Percentiles rank a stretch among this genome's conserved stretches.
Conservation (phyloP, 495 filamentous ascomycete genomes). For the Xylaria flabelliformis region DNA sequence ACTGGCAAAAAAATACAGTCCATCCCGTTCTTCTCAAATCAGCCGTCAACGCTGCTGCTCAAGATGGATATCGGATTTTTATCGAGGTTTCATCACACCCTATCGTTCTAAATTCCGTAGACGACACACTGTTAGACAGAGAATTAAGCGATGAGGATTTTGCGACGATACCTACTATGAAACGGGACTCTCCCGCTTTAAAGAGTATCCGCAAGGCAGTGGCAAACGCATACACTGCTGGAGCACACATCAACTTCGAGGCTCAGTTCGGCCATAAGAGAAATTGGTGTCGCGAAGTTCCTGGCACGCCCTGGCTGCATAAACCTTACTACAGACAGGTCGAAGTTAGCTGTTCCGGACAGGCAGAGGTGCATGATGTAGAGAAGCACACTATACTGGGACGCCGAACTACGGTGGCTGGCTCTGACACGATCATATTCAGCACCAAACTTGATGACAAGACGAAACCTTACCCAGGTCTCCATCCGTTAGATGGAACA, state of each 20-base stretch:
- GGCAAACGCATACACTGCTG: conserved; percentile 38
- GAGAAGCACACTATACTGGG: conserved; percentile 44
- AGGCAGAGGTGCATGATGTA: conserved; percentile 37
- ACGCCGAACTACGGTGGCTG: conserved; percentile 37
- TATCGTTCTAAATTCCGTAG: conserved; percentile 41
- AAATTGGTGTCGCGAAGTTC: conserved; percentile 41
- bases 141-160: conserved; percentile 23
- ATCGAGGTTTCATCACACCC: conserved; percentile 36
- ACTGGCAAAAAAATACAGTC: conserved; percentile 33
- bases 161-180: neutral
- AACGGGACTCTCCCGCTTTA: neutral
- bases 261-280: conserved; percentile 30
- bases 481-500: conserved; percentile 42
- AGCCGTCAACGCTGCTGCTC: neutral
- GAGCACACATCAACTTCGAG: conserved; percentile 40
- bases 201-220: conserved; percentile 30
- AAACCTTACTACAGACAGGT: conserved; percentile 39
- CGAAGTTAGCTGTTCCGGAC: conserved; percentile 24
- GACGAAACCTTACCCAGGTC: conserved; percentile 46
- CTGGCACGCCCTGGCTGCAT: conserved; percentile 43
- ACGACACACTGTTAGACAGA: conserved; percentile 32
- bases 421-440: conserved; percentile 22
- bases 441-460: conserved; percentile 37
- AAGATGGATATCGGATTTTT: conserved; percentile 44
- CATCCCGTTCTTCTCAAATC: neutral